phyloP scores from a whole-genome alignment of 257 asterid genomes.

The Handroanthus guayacan region DNA sequence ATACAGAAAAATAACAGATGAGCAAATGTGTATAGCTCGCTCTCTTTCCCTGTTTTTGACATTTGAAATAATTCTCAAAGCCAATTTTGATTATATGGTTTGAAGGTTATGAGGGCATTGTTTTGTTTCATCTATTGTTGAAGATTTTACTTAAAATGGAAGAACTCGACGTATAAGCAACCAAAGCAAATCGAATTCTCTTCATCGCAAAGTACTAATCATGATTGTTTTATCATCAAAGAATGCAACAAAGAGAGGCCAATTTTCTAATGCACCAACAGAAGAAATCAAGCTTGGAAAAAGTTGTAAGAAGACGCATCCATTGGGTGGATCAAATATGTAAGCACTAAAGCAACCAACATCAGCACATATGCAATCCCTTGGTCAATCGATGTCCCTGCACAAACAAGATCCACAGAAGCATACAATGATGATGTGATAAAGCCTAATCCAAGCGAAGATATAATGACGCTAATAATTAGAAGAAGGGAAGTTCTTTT shows the following conservation, averaged over 20 bases:
- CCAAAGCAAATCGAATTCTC: not conserved
- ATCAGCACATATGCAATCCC: conserved; percentile 49
- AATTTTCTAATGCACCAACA: not conserved
- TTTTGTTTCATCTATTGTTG: conserved; percentile 26
- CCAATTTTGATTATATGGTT: not conserved
- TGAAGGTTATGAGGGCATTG: not conserved
- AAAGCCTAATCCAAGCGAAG: too few relatives aligned
- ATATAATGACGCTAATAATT: too few relatives aligned
- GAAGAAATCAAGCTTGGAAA: conserved; percentile 11
- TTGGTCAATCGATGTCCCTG: conserved; percentile 50
- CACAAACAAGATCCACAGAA: conserved; percentile 1
- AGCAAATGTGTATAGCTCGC: conserved; percentile 4
- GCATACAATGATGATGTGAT: too few relatives aligned
- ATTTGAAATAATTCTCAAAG: not conserved
- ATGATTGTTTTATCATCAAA: not conserved
- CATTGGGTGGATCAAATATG: conserved; percentile 45
- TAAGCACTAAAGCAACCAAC: conserved; percentile 45
- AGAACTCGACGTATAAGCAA: too few relatives aligned
- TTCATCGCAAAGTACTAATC: not conserved
- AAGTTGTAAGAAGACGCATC: conserved; percentile 39
- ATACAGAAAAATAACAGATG: not conserved
- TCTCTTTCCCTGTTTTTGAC: not conserved
- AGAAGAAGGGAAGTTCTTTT: too few relatives aligned
- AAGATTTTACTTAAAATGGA: not conserved
- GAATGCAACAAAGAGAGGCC: not conserved